Evolutionary conservation across 768 basidiomycete genomes (phyloP).

Genomic region (Tulasnella sp.): DNA sequence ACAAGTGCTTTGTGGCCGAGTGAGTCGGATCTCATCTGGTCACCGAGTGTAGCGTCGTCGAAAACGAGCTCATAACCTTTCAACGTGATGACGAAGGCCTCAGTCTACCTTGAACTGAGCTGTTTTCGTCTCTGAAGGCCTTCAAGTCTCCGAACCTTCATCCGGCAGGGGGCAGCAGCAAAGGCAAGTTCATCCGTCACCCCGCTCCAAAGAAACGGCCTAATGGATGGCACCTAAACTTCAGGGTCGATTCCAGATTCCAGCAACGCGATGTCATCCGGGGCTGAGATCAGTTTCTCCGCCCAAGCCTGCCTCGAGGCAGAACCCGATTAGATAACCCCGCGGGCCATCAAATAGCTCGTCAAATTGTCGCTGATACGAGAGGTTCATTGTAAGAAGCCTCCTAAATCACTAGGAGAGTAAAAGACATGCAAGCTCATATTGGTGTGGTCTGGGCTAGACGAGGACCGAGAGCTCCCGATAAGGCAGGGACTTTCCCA

Average conservation of each 20-base stretch:
- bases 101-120: neutral
- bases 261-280: neutral
- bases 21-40: neutral
- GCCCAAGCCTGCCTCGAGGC: neutral
- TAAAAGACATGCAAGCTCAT: neutral
- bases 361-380: neutral
- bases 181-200: neutral
- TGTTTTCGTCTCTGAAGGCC: neutral
- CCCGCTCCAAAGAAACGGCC: neutral
- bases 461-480: neutral
- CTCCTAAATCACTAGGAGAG: neutral
- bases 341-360: neutral
- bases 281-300: slow-evolving; percentile 6
- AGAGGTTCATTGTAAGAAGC: slow-evolving; percentile 4
- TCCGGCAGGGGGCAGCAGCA: neutral
- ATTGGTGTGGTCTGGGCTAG: neutral
- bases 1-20: neutral
- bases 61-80: neutral
- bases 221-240: neutral
- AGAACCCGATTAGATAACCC: slow-evolving; percentile 6
- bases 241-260: neutral
- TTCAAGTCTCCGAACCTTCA: neutral
- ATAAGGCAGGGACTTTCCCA: neutral
- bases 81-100: neutral
- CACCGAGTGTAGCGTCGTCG: neutral